Conservation (phyloP, 1,139 yeast species). For the Pichia cactophila region DNA sequence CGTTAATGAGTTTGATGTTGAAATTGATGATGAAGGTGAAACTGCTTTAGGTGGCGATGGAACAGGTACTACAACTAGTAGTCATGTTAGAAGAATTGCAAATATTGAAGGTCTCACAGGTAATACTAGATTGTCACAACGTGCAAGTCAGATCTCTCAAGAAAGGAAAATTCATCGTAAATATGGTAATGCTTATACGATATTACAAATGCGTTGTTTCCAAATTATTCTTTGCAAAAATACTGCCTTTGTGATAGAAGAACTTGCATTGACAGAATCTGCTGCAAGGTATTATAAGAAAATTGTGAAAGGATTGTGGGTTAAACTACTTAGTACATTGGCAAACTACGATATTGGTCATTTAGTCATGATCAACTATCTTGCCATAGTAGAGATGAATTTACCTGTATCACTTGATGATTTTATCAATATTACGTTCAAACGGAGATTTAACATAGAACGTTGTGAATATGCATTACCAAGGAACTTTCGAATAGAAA, state of each 20-base stretch:
- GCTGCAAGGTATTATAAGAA: conserved; percentile 4
- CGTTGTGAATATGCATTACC: conserved; percentile 15
- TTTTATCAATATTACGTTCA: conserved; percentile 9
- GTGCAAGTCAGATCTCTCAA: conserved; percentile 12
- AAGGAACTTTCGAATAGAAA: conserved; percentile 7
- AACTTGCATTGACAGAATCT: conserved; percentile 7
- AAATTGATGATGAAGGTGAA: conserved; percentile 70
- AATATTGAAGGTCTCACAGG: conserved; percentile 35
- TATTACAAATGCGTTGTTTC: conserved; percentile 9
- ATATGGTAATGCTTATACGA: conserved; percentile 13
- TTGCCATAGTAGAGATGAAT: conserved; percentile 14
- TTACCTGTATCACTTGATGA: conserved; percentile 16
- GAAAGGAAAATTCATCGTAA: conserved; percentile 21
- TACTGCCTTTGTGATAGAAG: conserved; percentile 7
- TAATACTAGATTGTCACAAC: conserved; percentile 22
- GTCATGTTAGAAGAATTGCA: conserved; percentile 42
- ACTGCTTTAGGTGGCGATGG: conserved; percentile 23
- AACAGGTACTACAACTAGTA: conserved; percentile 16
- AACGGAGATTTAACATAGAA: conserved; percentile 7
- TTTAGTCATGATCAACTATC: conserved; percentile 10
- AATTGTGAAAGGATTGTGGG: conserved; percentile 22
- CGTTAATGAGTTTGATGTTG: conserved; percentile 73
- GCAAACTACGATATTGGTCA: conserved; percentile 2
- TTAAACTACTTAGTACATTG: conserved; percentile 1
- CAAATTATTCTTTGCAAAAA: conserved; percentile 17